phyloP scores from a whole-genome alignment of 805 yeast genomes.

The Starmerella scarabaei region DNA sequence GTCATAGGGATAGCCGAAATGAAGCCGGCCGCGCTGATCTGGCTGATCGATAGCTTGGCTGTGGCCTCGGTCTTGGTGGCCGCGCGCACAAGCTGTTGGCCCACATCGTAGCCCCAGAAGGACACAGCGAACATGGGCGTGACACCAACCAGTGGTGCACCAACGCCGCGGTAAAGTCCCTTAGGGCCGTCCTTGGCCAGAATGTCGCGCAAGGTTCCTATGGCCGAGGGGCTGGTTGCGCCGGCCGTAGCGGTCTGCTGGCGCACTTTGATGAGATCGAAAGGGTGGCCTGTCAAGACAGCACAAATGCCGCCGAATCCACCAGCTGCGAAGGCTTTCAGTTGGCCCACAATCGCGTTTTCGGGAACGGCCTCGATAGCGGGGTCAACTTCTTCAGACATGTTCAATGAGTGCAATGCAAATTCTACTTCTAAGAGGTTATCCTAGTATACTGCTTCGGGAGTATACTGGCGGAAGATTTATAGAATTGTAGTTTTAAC shows the following conservation, averaged over 20 bases:
- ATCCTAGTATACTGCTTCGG: no score
- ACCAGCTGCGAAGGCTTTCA: slow-evolving; percentile 80
- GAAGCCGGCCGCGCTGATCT: slow-evolving; percentile 86
- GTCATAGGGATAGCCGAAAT: slow-evolving; percentile 91
- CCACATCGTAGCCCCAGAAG: slow-evolving; percentile 96
- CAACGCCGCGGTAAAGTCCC: slow-evolving; percentile 87
- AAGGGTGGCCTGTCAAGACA: slow-evolving; percentile 91
- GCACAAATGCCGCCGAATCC: slow-evolving; percentile 97
- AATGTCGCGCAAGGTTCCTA: slow-evolving; percentile 45
- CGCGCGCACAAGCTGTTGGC: slow-evolving; percentile 56
- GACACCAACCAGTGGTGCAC: slow-evolving; percentile 90
- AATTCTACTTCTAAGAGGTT: no score
- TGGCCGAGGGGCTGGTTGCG: slow-evolving; percentile 36
- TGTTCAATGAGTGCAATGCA: no score
- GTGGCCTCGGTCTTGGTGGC: slow-evolving; percentile 29
- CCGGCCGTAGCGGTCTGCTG: slow-evolving; percentile 55
- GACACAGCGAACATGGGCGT: slow-evolving; percentile 98
- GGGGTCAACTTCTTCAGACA: slow-evolving; percentile 20
- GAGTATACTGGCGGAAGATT: no score
- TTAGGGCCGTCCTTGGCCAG: slow-evolving; percentile 57
- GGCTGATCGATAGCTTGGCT: slow-evolving; percentile 43
- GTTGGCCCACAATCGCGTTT: slow-evolving; percentile 46
- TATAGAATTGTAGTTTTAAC: no score
- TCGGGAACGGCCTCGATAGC: slow-evolving; percentile 14
- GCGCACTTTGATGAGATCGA: slow-evolving; percentile 83